Percentiles rank a stretch among this genome's conserved stretches.
Conservation (phyloP, 495 filamentous ascomycete genomes). For the Filosporella fistucella region DNA sequence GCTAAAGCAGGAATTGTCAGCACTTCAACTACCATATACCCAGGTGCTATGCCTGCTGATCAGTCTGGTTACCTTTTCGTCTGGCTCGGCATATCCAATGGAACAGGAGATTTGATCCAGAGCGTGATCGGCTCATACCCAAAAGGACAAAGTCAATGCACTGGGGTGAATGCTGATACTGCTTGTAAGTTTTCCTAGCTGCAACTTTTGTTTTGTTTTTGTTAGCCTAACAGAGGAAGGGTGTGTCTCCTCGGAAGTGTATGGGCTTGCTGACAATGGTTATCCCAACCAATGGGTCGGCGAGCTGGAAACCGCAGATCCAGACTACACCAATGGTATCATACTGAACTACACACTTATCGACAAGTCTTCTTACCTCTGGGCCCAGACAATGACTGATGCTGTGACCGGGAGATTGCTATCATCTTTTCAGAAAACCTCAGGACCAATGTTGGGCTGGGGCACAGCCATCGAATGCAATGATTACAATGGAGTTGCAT, state of each 20-base stretch:
- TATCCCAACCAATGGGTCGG: neutral
- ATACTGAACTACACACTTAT: neutral
- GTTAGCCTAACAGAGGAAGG: no score
- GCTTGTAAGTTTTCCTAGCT: no score
- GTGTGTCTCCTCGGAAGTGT: slow-evolving; percentile 28
- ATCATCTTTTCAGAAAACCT: slow-evolving; percentile 27
- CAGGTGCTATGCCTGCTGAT: slow-evolving; percentile 30
- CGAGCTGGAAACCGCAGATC: neutral
- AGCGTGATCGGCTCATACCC: slow-evolving; percentile 19
- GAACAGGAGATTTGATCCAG: slow-evolving; percentile 38
- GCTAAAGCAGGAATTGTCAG: slow-evolving; percentile 35
- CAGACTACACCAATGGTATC: neutral
- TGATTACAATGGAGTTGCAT: slow-evolving; percentile 17
- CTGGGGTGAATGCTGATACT: slow-evolving; percentile 19
- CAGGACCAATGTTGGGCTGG: slow-evolving; percentile 25
- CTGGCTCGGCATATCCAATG: slow-evolving; percentile 42
- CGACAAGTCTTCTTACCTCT: neutral
- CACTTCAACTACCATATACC: slow-evolving; percentile 37
- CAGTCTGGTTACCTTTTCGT: slow-evolving; percentile 37
- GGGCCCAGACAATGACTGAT: slow-evolving; percentile 29
- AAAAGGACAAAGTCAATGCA: slow-evolving; percentile 5
- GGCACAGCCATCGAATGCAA: slow-evolving; percentile 35
- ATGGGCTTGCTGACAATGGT: neutral
- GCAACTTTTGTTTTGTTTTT: no score
- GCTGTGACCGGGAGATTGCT: slow-evolving; percentile 28